Evolutionary conservation across 2,329 filamentous ascomycete genomes (phyloP), one percentile per base, ranked within the genome.

Genomic region (Monosporascus sp.): DNA sequence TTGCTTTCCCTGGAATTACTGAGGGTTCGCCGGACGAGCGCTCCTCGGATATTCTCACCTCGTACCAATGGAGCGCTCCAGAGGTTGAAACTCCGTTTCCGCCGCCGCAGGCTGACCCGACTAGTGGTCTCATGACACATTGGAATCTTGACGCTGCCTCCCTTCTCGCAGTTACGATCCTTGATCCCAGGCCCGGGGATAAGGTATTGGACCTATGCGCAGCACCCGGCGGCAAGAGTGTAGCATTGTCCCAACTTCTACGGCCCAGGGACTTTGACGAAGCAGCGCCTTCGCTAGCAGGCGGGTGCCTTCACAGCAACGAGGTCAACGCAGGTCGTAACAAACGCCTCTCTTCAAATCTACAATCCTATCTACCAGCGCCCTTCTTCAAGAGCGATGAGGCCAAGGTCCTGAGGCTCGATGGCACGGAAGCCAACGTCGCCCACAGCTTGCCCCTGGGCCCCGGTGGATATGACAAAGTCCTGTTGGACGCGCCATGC

Each of bases 401-500:
- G 27, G 58, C 64, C 5, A 58, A 53, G 49, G 60, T 65, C 7
- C 47, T 67, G 35, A 61, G 58, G 37, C 52, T 66, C 26, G 65
- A 67, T 49, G 65, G 61, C 27, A 52, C 64, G 6, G 61, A 65
- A 17, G 43, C 58, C 20, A 62, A 60, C 9, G 58, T 62, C 7
- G 53, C 64, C 14, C 60, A 60, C n/a, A 58, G 60, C 26, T 57
- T 68, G 1, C 63, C 65, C 0, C 59, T 64, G 7, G 67, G 68
- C 0, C 56, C 61, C 1, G 65, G 64, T 3, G 65, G 67, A 8
- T 74, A 72, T 55, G 72, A 74, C 52, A 71, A 69, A 49, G 69
- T 73, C 0, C 63, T 74, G 3, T 62, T 74, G 6, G 72, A 74
- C 52, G 71, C 71, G 4, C 71, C 72, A 16, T 74, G 72, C 54